Percentiles rank a stretch among this genome's conserved stretches.
Evolutionary conservation across 2,329 filamentous ascomycete genomes (phyloP).

Genomic region (Aphanocladium album): DNA sequence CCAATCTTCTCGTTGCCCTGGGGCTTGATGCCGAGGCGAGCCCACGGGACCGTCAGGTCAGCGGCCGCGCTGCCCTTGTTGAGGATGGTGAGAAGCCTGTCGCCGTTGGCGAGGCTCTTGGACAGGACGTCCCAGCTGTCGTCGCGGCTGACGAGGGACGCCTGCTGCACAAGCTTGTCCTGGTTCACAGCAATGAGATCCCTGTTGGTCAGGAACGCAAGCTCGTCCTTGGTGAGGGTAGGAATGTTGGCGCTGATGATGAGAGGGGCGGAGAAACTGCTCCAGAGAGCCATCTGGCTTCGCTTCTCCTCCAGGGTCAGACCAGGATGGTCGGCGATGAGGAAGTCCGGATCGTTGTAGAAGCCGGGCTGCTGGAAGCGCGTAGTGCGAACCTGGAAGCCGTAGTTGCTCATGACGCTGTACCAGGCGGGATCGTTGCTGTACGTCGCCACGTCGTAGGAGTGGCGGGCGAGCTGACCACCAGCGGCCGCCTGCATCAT

Average conservation of each 20-base stretch:
- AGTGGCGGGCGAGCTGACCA: slow-evolving; percentile 38
- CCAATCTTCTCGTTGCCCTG: slow-evolving; percentile 18
- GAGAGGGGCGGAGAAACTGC: slow-evolving; percentile 26
- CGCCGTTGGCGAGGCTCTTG: slow-evolving; percentile 38
- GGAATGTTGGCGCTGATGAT: slow-evolving; percentile 34
- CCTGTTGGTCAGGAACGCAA: slow-evolving; percentile 31
- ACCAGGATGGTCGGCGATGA: slow-evolving; percentile 28
- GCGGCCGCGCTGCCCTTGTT: slow-evolving; percentile 31
- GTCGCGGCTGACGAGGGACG: slow-evolving; percentile 40
- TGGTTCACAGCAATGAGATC: slow-evolving; percentile 37
- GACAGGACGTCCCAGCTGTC: slow-evolving; percentile 38
- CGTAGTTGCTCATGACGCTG: slow-evolving; percentile 42
- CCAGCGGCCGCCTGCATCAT: slow-evolving; percentile 36
- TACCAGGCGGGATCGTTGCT: slow-evolving; percentile 33
- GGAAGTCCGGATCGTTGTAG: slow-evolving; percentile 30
- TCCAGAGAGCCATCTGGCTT: slow-evolving; percentile 29
- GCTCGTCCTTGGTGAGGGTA: slow-evolving; percentile 25
- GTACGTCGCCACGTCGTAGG: slow-evolving; percentile 36
- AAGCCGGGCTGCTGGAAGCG: slow-evolving; percentile 32
- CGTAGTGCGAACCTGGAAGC: slow-evolving; percentile 33
- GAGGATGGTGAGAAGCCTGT: slow-evolving; percentile 39
- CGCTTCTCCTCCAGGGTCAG: slow-evolving; percentile 27
- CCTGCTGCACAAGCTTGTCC: slow-evolving; percentile 35
- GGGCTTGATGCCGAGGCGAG: slow-evolving; percentile 28
- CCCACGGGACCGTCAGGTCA: slow-evolving; percentile 26